phyloP scores from a whole-genome alignment of 495 filamentous ascomycete genomes.

The Penicillium coffeae region DNA sequence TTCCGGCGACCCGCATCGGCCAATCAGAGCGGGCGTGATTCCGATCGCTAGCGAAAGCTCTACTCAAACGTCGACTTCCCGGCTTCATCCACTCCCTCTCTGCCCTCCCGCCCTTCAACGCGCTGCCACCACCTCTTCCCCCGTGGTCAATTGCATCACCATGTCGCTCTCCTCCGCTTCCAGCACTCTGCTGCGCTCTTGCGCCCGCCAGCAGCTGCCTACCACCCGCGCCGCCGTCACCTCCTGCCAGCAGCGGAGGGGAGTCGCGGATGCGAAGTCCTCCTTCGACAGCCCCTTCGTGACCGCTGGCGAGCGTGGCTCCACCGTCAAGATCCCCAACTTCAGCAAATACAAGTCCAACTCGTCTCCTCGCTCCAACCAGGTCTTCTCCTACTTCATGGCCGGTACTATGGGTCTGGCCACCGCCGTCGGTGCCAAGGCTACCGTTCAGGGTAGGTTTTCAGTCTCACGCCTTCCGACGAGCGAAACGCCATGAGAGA shows the following conservation, averaged over 20 bases:
- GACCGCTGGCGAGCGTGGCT: conserved; percentile 33
- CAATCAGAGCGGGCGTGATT: conserved; percentile 46
- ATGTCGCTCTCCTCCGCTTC: conserved; percentile 49
- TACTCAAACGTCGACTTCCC: conserved; percentile 40
- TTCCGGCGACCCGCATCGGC: conserved; percentile 24
- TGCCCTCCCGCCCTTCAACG: conserved; percentile 22
- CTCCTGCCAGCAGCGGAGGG: conserved; percentile 48
- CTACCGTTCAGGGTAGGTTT: conserved; percentile 86
- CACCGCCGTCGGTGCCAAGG: conserved; percentile 89
- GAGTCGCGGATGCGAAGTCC: conserved; percentile 44
- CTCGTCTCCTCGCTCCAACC: conserved; percentile 60
- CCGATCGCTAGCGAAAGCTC: conserved; percentile 48
- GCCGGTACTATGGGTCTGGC: conserved; percentile 91
- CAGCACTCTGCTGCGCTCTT: conserved; percentile 46
- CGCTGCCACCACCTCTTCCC: conserved; percentile 24
- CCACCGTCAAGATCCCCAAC: conserved; percentile 75
- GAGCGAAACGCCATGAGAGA: neutral
- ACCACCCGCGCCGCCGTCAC: conserved; percentile 43
- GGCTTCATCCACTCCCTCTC: conserved; percentile 38
- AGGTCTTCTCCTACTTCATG: conserved; percentile 96
- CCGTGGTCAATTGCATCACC: conserved; percentile 38
- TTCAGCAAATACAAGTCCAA: conserved; percentile 84
- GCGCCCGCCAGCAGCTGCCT: conserved; percentile 47
- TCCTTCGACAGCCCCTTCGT: conserved; percentile 52
- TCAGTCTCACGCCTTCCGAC: conserved; percentile 3